Base-by-base conservation (phyloP, 768 basidiomycete species). In the Leccinum pellstonianum region DNA sequence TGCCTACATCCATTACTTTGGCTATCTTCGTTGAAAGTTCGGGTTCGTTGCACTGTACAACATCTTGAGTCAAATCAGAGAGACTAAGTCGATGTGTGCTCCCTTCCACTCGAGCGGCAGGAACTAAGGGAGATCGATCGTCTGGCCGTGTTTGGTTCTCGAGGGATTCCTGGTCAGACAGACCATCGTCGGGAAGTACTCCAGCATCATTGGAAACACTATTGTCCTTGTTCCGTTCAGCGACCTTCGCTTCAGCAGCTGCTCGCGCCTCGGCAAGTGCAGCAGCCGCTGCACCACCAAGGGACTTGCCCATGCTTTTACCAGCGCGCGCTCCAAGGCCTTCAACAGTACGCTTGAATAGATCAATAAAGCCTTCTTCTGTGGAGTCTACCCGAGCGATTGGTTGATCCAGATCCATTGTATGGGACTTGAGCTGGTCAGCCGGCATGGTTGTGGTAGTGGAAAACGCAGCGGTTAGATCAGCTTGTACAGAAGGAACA, bases 331-430 rank as follows among this genome's bases (percentile, higher is more conserved):
- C 77, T 17, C 87, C 86, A 29, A 88, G 76, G 15, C 80, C 86
- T 69, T 88, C 85, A 0, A 91, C 83, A 1, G 85, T 90, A 67
- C 83, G 85, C 75, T 88, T 92, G 53, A 93, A 77, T 17, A 81
- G 77, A 65, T 84, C 82, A 47, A 92, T 78, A 62, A 88, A 81
- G 21, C 81, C 87, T 31, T 82, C 71, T 5, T 72, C 64, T 19
- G 54, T 54, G 27, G 56, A 46, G 46, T 67, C 54, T 48, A 65
- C 31, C 23, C 33, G 57, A 56, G 37, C 51, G 15, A 52, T 52
- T 47, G 59, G 60, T 50, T 60, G 59, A 31, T 62, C 64, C 52
- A 64, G 48, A 47, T 76, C 67, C 56, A 67, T 67, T 38, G 58
- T 57, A 55, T 73, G 66, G 12, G 62, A 54, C 15, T 77, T 75